Evolutionary conservation across 257 asterid species (phyloP), one percentile per base, ranked within the genome.

Genomic region (Galeopsis tetrahit): DNA sequence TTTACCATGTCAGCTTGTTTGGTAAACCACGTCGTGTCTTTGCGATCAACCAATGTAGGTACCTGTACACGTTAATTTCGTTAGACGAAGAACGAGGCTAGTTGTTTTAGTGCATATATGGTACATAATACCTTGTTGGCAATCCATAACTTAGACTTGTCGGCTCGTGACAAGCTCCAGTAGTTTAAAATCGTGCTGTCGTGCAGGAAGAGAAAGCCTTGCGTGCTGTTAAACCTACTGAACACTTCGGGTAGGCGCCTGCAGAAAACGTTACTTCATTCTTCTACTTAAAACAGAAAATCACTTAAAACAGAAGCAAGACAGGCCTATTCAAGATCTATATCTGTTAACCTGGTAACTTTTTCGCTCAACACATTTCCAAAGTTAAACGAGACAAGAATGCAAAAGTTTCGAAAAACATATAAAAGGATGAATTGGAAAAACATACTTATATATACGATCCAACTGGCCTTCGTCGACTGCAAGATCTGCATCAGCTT

Each of bases 401-500:
- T 31, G 60, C 36, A 64, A 53, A 53, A 32, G 15, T 10, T 10
- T 2, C 44, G 3, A 21, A n/a, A 66, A 34, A 10, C 64, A 58
- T 60, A 69, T 17, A 40, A 75, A 33, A 52, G 53, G 21, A n/a
- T 6, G 40, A 68, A 60, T 10, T n/a, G 7, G 14, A 62, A 60
- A 56, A 33, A 64, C 95, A 76, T 79, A 86, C 95, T 81, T 88
- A 78, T 88, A 88, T 63, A 81, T 63, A 66, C 69, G 78, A 61
- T 86, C 92, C 84, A 84, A 39, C 68, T 80, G 82, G 58, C 89
- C 90, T 80, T 78, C 74, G 61, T 81, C 90, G 60, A 86, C 83
- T 49, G 83, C 85, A 77, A 88, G 92, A 74, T 88, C 95, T 14
- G 74, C 80, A 77, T 88, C 82, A 79, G 78, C 83, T 80, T 78